These are phyloP conservation scores for Nannochloris sp. DNA, from an alignment of 139 green algal species.

Conservation along the genomic window DNA sequence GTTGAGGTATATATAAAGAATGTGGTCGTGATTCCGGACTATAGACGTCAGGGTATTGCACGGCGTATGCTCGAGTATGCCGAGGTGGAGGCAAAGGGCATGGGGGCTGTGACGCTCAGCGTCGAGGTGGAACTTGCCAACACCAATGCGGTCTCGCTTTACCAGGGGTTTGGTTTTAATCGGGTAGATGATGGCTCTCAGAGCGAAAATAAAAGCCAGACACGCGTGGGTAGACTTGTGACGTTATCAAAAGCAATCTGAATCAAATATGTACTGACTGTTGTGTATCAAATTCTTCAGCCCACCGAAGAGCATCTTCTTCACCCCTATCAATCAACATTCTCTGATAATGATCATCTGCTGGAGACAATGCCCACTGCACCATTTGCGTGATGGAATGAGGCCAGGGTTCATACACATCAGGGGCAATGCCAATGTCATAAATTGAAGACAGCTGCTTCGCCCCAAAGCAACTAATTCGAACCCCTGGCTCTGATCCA, in stretches of 20 bases:
- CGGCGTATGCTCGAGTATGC: not conserved
- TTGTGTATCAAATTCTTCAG: constrained; percentile 6
- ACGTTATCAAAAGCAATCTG: not conserved
- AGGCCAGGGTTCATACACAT: constrained; percentile 33
- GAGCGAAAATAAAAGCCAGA: not conserved
- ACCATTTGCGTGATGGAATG: constrained; percentile 47
- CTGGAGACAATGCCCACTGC: constrained; percentile 49
- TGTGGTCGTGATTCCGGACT: not conserved
- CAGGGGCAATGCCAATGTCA: constrained; percentile 37
- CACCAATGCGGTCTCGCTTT: not conserved
- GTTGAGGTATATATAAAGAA: constrained; percentile 1
- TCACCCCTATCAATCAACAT: constrained; percentile 28
- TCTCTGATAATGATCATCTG: constrained; percentile 27
- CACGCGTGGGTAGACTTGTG: constrained; percentile 3
- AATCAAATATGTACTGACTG: not conserved
- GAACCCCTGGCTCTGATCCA: constrained; percentile 17
- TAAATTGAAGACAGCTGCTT: constrained; percentile 28
- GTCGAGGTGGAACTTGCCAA: constrained; percentile 6
- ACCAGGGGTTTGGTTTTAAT: not conserved
- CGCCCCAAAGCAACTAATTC: constrained; percentile 56
- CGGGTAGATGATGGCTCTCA: not conserved
- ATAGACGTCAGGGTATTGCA: not conserved
- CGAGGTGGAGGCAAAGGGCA: not conserved
- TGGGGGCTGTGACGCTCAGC: not conserved
- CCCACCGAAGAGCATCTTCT: constrained; percentile 34